Base-by-base conservation (phyloP, 1,284 basidiomycete species). In the Cryptococcus sp. region DNA sequence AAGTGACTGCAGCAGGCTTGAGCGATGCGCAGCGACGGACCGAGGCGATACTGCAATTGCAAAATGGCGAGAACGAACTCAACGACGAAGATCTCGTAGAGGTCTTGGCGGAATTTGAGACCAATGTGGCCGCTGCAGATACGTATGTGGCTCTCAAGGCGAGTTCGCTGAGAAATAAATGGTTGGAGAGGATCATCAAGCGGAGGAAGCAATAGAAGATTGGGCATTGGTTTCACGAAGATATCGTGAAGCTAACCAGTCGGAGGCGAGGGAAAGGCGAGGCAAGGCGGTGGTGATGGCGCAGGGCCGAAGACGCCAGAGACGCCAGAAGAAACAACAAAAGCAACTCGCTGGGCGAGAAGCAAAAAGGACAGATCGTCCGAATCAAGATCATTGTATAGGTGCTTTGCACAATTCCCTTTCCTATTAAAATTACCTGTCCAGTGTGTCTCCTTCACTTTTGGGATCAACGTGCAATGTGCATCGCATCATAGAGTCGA, bases 41-140 rank as follows among this genome's bases (percentile, higher is more conserved):
- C 5, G 63, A 73, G 45, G 75, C 73, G 5, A 63, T 76, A 17
- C 27, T 70, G 3, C 63, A 64, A 20, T 55, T 76, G 3, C 72
- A 76, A 43, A 54, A 55, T 13, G 57, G 62, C 39, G 68, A 72
- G 27, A 58, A 47, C 8, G 65, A 64, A 15, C 53, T 76, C 57
- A 22, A 56, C 15, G 70, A 75, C 54, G 72, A 73, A 19, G 72
- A 75, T 54, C 27, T 73, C 46, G 61, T 75, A 4, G 64, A 66
- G 50, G 58, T 73, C 45, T 60, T 76, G 48, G 63, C 59, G 15
- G 71, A 74, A 54, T 76, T 76, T 61, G 71, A 73, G 58, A 51
- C 49, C 11, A 71, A 66, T 61, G 64, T 72, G 25, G 62, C 62
- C 8, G 62, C 67, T 10, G 71, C 68, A 8, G 73, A 75, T 61